Conservation (phyloP, 1,139 yeast species). For the Wickerhamomyces sp. region DNA sequence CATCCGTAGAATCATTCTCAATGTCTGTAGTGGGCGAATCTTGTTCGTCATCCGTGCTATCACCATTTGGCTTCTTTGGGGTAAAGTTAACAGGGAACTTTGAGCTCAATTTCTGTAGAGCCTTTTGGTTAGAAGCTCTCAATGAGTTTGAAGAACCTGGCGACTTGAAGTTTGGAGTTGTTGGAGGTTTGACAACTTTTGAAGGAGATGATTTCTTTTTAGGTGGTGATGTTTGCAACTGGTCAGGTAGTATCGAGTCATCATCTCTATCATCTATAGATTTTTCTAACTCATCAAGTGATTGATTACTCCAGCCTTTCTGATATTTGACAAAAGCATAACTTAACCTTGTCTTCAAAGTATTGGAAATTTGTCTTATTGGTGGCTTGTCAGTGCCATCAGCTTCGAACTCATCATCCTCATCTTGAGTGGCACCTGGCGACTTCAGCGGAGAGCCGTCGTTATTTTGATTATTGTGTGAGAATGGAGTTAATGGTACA, state of each 20-base stretch:
- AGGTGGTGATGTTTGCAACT: background rate
- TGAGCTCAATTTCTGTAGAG: background rate
- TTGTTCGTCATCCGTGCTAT: conserved; percentile 1
- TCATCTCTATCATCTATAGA: conserved; percentile 15
- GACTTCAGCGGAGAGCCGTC: conserved; percentile 30
- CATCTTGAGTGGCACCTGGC: conserved; percentile 28
- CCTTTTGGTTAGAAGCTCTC: background rate
- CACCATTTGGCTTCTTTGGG: background rate
- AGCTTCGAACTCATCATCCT: conserved; percentile 21
- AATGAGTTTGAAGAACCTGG: background rate
- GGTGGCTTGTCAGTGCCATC: conserved; percentile 27
- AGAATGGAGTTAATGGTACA: conserved; percentile 1
- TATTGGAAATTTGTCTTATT: conserved; percentile 37
- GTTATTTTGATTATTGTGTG: background rate
- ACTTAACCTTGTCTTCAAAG: conserved; percentile 39
- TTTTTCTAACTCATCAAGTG: conserved; percentile 32
- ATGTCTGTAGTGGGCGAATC: background rate
- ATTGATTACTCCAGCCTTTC: conserved; percentile 36
- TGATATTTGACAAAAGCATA: conserved; percentile 44
- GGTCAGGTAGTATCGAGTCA: conserved; percentile 1
- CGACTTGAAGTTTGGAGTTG: background rate
- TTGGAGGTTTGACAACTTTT: background rate
- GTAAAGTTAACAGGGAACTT: background rate
- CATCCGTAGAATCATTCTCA: background rate
- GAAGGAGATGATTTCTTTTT: conserved; percentile 1